Percentiles rank a stretch among this genome's conserved stretches.
Conservation (phyloP, 306 rosid genomes). For the Nissolia schottii region DNA sequence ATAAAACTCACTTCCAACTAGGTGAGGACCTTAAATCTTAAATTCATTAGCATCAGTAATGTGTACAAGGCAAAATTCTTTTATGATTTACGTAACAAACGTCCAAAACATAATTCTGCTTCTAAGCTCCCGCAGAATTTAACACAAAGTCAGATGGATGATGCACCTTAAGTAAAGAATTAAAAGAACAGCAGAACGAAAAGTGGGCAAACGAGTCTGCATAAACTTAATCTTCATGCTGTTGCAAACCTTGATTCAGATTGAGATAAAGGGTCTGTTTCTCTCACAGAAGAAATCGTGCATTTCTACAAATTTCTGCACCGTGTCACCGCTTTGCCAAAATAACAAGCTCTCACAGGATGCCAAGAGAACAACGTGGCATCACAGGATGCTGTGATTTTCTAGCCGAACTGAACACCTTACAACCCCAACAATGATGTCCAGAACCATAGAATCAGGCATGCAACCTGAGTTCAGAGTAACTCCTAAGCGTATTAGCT, state of each 20-base stretch:
- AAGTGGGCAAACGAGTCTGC: not conserved
- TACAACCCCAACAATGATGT: not conserved
- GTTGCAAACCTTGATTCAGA: not conserved
- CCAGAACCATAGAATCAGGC: constrained; percentile 20
- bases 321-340: not conserved
- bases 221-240: constrained; percentile 1
- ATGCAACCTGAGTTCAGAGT: constrained; percentile 32
- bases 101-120: constrained; percentile 2
- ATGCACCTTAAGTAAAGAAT: not conserved
- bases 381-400: constrained; percentile 1
- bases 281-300: constrained; percentile 10
- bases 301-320: constrained; percentile 9
- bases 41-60: not conserved
- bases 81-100: not conserved
- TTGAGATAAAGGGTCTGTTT: not conserved
- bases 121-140: not conserved
- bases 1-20: not conserved
- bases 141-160: not conserved
- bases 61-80: not conserved
- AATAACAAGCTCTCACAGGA: constrained; percentile 3
- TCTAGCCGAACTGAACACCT: not conserved
- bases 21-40: not conserved
- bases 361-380: constrained; percentile 15
- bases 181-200: not conserved
- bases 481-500: constrained; percentile 79